A percentile compares a stretch with the other conserved stretches of the same genome.
Conservation (phyloP, 2,329 filamentous ascomycete genomes). For the Curvularia lunata region DNA sequence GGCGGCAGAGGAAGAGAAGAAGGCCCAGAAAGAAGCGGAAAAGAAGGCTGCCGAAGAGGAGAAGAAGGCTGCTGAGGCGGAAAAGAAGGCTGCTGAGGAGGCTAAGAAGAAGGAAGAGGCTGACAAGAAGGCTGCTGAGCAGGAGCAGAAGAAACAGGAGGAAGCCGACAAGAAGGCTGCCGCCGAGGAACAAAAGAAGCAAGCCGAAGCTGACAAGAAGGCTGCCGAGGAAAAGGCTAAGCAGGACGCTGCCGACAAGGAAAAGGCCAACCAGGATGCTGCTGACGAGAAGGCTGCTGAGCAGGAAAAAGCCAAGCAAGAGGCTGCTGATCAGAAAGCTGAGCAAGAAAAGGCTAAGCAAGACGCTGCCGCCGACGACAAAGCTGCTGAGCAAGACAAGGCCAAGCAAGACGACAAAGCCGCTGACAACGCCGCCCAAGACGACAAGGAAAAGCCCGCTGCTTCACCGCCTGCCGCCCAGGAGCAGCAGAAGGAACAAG, state of each 20-base stretch:
- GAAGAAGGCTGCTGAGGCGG: constrained; percentile 6
- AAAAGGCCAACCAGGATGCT: neutral
- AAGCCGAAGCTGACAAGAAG: constrained; percentile 4
- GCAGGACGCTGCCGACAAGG: constrained; percentile 8
- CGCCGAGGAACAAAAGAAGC: neutral
- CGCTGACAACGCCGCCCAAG: neutral
- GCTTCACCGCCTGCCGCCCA: neutral
- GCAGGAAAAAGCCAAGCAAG: neutral
- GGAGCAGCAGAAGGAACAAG: neutral
- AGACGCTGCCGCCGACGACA: neutral
- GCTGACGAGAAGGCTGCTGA: neutral
- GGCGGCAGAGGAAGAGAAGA: constrained; percentile 2
- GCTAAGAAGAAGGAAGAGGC: constrained; percentile 1
- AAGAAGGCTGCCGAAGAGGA: neutral
- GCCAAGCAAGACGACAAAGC: constrained; percentile 2
- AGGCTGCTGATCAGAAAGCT: neutral
- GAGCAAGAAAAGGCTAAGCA: neutral
- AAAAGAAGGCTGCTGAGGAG: constrained; percentile 8
- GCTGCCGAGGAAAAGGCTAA: constrained; percentile 7
- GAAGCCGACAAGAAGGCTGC: constrained; percentile 8
- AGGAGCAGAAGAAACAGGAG: constrained; percentile 4
- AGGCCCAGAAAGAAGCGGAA: neutral
- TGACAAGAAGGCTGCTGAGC: constrained; percentile 2
- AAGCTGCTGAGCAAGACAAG: constrained; percentile 2
- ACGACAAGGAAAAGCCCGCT: neutral